Evolutionary conservation across 345 rosid species (phyloP).

Genomic region (Passiflora organensis): DNA sequence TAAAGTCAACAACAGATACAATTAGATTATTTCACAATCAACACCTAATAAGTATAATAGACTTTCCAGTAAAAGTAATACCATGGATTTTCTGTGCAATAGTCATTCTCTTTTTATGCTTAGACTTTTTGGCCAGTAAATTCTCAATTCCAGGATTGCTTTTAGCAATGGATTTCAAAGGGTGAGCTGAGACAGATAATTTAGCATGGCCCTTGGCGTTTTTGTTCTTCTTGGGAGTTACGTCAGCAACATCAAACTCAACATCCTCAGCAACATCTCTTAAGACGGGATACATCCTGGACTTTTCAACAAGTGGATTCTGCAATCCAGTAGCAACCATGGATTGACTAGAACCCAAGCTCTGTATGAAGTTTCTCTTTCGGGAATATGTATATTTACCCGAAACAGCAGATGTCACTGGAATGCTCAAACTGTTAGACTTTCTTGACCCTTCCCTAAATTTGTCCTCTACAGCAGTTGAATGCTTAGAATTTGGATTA

Average conservation of each 20-base stretch:
- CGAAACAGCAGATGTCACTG: conserved; percentile 20
- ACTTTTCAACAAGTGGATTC: conserved; percentile 31
- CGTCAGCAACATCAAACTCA: conserved; percentile 16
- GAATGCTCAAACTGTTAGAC: conserved; percentile 14
- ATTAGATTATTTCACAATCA: conserved; percentile 8
- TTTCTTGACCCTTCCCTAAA: conserved; percentile 17
- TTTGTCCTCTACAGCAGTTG: conserved; percentile 11
- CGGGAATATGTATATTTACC: conserved; percentile 50
- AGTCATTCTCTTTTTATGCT: conserved; percentile 30
- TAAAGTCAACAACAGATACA: conserved; percentile 7
- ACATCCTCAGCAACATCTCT: conserved; percentile 18
- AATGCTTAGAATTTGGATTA: conserved; percentile 11
- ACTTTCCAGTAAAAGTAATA: conserved; percentile 25
- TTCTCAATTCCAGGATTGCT: conserved; percentile 19
- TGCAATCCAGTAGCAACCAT: conserved; percentile 18
- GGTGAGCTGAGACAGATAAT: conserved; percentile 26
- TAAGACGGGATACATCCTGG: conserved; percentile 25
- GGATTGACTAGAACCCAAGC: conserved; percentile 30
- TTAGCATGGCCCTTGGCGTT: conserved; percentile 26
- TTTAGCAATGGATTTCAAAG: conserved; percentile 26
- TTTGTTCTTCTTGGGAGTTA: conserved; percentile 31
- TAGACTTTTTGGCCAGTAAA: conserved; percentile 28
- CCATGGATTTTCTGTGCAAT: conserved; percentile 23
- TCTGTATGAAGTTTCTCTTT: conserved; percentile 40
- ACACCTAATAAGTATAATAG: neutral